Conservation (phyloP, 1,284 basidiomycete genomes). For the Leccinum pallidistipes region DNA sequence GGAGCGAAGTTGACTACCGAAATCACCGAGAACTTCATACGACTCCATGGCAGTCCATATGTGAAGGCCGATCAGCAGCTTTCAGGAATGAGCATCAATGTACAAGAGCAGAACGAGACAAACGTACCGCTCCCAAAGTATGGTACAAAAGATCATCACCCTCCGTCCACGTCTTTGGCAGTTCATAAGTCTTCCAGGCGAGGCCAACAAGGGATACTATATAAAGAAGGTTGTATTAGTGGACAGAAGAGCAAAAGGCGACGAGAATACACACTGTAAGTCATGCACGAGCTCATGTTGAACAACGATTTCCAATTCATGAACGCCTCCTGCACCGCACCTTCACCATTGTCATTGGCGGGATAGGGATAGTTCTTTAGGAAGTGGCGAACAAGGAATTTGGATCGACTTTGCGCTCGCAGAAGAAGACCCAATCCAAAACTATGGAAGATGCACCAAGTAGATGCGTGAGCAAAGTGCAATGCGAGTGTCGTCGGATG, state of each 20-base stretch:
- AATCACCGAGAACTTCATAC: slow-evolving; percentile 91
- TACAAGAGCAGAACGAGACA: neutral
- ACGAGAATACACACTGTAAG: slow-evolving; percentile 67
- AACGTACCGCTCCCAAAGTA: slow-evolving; percentile 75
- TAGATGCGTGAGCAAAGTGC: slow-evolving; percentile 81
- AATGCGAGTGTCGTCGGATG: slow-evolving; percentile 49
- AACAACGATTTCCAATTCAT: slow-evolving; percentile 93
- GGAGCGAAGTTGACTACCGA: slow-evolving; percentile 51
- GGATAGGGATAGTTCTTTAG: slow-evolving; percentile 76
- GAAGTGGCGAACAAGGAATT: slow-evolving; percentile 93
- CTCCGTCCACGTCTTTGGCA: slow-evolving; percentile 83
- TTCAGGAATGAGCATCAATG: slow-evolving; percentile 1
- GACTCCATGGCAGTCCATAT: slow-evolving; percentile 90
- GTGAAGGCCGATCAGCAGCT: slow-evolving; percentile 88
- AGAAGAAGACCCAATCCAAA: slow-evolving; percentile 79
- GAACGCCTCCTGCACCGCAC: slow-evolving; percentile 64
- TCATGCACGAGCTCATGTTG: slow-evolving; percentile 94
- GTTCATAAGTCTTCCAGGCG: slow-evolving; percentile 85
- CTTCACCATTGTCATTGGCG: slow-evolving; percentile 54
- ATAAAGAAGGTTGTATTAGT: slow-evolving; percentile 1
- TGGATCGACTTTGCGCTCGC: slow-evolving; percentile 80
- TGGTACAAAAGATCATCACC: slow-evolving; percentile 90
- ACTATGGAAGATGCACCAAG: slow-evolving; percentile 89
- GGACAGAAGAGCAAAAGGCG: neutral
- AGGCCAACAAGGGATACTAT: slow-evolving; percentile 69